A percentile compares a stretch with the other conserved stretches of the same genome.
Evolutionary conservation across 495 filamentous ascomycete species (phyloP).

Genomic region (Jackrogersella minutella): DNA sequence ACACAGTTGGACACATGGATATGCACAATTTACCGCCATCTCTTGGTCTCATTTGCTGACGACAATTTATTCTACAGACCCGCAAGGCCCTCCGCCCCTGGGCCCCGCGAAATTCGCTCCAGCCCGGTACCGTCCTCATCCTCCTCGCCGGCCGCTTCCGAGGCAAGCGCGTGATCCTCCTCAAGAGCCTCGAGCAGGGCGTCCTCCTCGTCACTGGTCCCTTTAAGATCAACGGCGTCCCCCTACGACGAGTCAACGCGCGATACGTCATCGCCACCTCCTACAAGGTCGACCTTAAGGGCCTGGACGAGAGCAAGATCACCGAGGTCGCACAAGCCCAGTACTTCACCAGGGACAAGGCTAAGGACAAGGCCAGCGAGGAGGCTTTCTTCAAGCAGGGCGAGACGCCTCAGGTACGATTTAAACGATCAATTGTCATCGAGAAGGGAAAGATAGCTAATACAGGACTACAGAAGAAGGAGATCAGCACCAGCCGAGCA

Average conservation of each 20-base stretch:
- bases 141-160: constrained; percentile 99
- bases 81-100: constrained; percentile 92
- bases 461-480: constrained; percentile 81
- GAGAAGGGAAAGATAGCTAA: constrained; percentile 36
- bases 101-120: constrained; percentile 83
- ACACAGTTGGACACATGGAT: background rate
- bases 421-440: background rate
- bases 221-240: constrained; percentile 99
- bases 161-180: constrained; percentile 98
- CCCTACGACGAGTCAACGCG: constrained; percentile 95
- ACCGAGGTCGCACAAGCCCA: constrained; percentile 83
- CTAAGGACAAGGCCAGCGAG: constrained; percentile 85
- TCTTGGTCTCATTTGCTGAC: constrained; percentile 37
- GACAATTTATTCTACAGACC: constrained; percentile 64
- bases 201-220: constrained; percentile 98
- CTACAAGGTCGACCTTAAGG: constrained; percentile 82
- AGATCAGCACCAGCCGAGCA: constrained; percentile 84
- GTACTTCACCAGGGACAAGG: constrained; percentile 97
- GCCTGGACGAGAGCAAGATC: constrained; percentile 81
- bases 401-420: constrained; percentile 91
- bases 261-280: constrained; percentile 99
- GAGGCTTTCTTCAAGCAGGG: constrained; percentile 99
- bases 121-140: constrained; percentile 94
- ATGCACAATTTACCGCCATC: background rate
- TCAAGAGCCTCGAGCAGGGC: constrained; percentile 95